These are phyloP conservation scores for Pulveroboletus sp. DNA, from an alignment of 768 basidiomycete genomes.

Conservation along the genomic window DNA sequence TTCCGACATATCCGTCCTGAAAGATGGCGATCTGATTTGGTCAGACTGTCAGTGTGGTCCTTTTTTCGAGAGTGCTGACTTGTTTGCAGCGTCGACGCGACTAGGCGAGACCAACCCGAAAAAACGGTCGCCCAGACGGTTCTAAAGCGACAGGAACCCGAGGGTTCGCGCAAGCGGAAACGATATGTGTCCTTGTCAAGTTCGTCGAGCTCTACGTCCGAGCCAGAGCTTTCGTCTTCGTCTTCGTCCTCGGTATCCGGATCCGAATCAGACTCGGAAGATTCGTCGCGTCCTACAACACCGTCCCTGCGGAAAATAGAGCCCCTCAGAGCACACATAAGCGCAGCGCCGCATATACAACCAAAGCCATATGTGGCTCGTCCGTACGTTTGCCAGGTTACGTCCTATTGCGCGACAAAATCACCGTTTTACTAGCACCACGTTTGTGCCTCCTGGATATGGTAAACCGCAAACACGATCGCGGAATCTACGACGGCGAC, in stretches of 20 bases:
- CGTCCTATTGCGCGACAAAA: not conserved
- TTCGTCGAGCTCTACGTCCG: conserved; percentile 17
- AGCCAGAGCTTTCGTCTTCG: conserved; percentile 1
- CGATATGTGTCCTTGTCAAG: conserved; percentile 13
- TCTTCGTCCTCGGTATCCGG: no score
- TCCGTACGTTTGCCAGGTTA: conserved; percentile 3
- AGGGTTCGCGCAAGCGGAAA: conserved; percentile 24
- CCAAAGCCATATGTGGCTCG: not conserved
- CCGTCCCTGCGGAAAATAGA: conserved; percentile 2
- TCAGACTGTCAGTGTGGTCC: conserved; percentile 3
- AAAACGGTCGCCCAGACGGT: not conserved
- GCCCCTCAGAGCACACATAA: conserved; percentile 11
- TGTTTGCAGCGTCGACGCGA: conserved; percentile 16
- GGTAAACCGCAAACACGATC: conserved; percentile 57
- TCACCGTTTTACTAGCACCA: conserved; percentile 7
- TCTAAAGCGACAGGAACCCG: not conserved
- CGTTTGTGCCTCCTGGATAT: conserved; percentile 51
- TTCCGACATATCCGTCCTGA: conserved; percentile 23
- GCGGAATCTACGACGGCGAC: conserved; percentile 56
- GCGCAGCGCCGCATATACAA: conserved; percentile 10
- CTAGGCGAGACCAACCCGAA: not conserved
- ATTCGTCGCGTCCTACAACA: not conserved
- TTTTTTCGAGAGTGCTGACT: not conserved
- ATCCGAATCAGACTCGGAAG: conserved; percentile 17
- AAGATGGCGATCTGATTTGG: conserved; percentile 30